Percentiles rank a stretch among this genome's conserved stretches.
Evolutionary conservation across 352 stramenopile genomes (phyloP).

Genomic region (Globisporangium sylvaticum): DNA sequence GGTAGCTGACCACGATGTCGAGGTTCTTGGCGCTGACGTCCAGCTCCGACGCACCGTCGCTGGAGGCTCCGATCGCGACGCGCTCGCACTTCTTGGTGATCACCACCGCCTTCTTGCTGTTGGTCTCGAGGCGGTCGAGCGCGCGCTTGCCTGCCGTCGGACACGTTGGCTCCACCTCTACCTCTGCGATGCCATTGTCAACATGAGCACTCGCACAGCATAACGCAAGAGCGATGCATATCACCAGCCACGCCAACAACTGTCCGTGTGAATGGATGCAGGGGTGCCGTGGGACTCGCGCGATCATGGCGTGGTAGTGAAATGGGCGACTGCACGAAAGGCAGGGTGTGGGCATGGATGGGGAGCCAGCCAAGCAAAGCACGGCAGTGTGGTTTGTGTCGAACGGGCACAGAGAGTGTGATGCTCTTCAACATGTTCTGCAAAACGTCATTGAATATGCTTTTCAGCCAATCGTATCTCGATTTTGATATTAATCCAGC

Average conservation of each 20-base stretch:
- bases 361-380: background rate
- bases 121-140: constrained; percentile 1
- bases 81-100: constrained; percentile 7
- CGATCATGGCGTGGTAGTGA: background rate
- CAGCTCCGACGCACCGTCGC: background rate
- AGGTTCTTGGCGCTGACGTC: constrained; percentile 3
- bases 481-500: background rate
- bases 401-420: background rate
- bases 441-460: background rate
- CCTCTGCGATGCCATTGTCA: background rate
- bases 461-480: background rate
- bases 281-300: background rate
- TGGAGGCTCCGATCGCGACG: background rate
- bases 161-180: background rate
- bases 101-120: background rate
- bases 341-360: background rate
- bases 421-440: background rate
- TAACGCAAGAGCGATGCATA: background rate
- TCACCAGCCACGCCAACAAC: background rate
- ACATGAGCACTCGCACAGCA: background rate
- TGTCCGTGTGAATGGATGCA: background rate
- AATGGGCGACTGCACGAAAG: background rate
- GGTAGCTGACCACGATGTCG: constrained; percentile 1
- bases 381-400: background rate
- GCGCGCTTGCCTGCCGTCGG: background rate